Conservation (phyloP, 306 rosid species). For the Arachis stenosperma region DNA sequence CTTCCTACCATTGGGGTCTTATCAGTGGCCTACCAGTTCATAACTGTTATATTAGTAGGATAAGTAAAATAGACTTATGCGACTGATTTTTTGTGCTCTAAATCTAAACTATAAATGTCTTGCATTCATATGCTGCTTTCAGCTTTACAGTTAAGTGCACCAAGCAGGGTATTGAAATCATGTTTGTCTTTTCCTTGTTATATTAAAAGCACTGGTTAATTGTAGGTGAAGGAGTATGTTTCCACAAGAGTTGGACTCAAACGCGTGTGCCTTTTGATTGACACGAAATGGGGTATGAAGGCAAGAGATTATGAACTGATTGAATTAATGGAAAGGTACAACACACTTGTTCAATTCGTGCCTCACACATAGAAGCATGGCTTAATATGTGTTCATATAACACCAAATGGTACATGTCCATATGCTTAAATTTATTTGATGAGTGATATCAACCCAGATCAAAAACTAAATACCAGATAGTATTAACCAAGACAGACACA, state of each 20-base stretch:
- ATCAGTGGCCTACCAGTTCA: background rate
- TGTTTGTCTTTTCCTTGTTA: conserved; percentile 12
- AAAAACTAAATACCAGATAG: conserved; percentile 86
- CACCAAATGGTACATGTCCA: conserved; percentile 2
- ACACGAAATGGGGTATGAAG: conserved; percentile 97
- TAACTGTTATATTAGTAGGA: conserved; percentile 3
- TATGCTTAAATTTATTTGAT: conserved; percentile 27
- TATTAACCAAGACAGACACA: conserved; percentile 78
- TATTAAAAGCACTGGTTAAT: conserved; percentile 1
- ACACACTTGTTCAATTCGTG: background rate
- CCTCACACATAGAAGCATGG: background rate
- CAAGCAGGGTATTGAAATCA: conserved; percentile 14
- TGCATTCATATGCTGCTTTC: background rate
- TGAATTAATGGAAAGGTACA: conserved; percentile 89
- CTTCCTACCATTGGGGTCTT: too few relatives aligned
- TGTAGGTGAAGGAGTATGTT: conserved; percentile 91
- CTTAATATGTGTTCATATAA: conserved; percentile 20
- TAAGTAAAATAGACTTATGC: conserved; percentile 16
- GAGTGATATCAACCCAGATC: conserved; percentile 57
- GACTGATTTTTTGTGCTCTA: conserved; percentile 15
- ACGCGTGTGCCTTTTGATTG: conserved; percentile 86
- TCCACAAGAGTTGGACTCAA: conserved; percentile 81
- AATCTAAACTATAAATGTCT: conserved; percentile 6
- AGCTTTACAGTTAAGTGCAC: background rate
- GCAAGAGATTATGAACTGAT: conserved; percentile 91